Conservation (phyloP, 805 yeast species). For the Cephaloascus albidus region DNA sequence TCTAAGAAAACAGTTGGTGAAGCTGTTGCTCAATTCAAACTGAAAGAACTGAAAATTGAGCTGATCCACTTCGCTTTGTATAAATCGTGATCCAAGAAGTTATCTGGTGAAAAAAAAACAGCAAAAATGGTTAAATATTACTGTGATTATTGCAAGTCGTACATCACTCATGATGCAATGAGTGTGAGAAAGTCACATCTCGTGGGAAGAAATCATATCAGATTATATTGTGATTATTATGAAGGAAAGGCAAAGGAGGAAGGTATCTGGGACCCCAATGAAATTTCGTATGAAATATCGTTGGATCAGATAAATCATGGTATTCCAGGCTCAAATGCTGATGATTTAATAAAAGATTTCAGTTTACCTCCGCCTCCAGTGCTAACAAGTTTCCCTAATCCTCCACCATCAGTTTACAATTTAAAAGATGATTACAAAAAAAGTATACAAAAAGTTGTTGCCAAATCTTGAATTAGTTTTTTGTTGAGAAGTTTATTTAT, state of each 20-base stretch:
- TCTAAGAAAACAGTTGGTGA: no score
- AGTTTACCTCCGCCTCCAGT: slow-evolving; percentile 25
- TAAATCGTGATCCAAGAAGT: no score
- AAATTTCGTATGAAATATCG: slow-evolving; percentile 24
- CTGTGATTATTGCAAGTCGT: slow-evolving; percentile 80
- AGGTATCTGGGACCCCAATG: slow-evolving; percentile 8
- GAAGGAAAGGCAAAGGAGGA: slow-evolving; percentile 25
- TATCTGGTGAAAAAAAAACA: no score
- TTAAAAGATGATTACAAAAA: slow-evolving; percentile 1
- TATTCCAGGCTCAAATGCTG: slow-evolving; percentile 14
- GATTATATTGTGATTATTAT: slow-evolving; percentile 66
- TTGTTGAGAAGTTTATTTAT: no score
- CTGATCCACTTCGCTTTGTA: no score
- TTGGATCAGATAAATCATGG: slow-evolving; percentile 21
- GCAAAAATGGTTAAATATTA: slow-evolving; percentile 60
- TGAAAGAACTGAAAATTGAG: no score
- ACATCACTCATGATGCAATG: slow-evolving; percentile 80
- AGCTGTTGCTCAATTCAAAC: no score
- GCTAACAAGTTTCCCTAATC: slow-evolving; percentile 18
- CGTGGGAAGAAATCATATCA: slow-evolving; percentile 67
- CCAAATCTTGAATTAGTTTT: no score
- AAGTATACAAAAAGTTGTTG: background rate
- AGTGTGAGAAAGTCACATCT: slow-evolving; percentile 79
- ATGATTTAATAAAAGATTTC: background rate
- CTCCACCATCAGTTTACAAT: slow-evolving; percentile 21